Evolutionary conservation across 2,329 filamentous ascomycete genomes (phyloP), one percentile per base, ranked within the genome.

Genomic region (Penicillium italicum): DNA sequence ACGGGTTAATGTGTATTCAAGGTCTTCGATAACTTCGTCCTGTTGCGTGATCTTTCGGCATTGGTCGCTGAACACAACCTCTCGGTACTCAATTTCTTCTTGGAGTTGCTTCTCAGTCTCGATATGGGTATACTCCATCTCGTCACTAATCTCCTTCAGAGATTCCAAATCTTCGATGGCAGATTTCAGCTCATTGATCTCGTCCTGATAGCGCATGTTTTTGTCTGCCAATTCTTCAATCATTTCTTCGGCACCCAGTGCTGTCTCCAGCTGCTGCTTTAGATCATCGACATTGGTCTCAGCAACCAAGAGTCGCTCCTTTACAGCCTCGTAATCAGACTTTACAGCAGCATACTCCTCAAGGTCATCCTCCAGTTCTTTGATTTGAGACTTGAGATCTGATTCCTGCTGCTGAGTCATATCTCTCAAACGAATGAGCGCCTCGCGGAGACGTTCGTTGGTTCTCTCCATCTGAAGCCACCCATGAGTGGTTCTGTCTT

Each of bases 31-130:
- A 9, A 83, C 79, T 64, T 90, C 85, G 55, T 95, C 90, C 70
- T 96, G 91, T 67, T 92, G 85, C 4, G 80, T 80, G 5, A 87
- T 82, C 60, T 87, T 85, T 55, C 88, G 86, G 33, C 82, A 81
- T 67, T 95, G 89, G 69, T 97, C 93, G n/a, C 84, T 81, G 61
- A 97, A 89, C 57, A 96, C 77, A 52, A 82, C 84, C 61, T 97
- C 92, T 71, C 89, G 90, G 75, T 91, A 89, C 69, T 97, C 92
- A 53, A 97, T 84, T 66, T 97, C 92, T 65, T 95, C 89, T 71
- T 96, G 91, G 74, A 99, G 84, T 70, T 97, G 92, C 72, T 93
- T 96, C 71, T 96, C 90, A 34, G 91, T 90, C 69, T 97, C 91
- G 4, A 94, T 84, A 68, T 97, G 92, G 69, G 96, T 96, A 65